phyloP scores from a whole-genome alignment of 129 eudicot species.

The Tagetes erecta region DNA sequence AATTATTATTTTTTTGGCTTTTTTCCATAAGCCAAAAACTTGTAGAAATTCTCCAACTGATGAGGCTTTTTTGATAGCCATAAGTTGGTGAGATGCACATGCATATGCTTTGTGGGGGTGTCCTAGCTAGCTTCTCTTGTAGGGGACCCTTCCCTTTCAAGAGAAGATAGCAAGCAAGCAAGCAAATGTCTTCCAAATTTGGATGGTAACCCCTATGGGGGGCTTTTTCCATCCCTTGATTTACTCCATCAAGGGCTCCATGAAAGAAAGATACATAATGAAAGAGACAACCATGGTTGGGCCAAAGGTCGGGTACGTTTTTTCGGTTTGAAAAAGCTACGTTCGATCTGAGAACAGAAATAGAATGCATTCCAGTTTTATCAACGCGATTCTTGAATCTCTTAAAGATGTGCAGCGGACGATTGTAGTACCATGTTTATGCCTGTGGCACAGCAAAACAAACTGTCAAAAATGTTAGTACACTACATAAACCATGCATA shows the following conservation, averaged over 20 bases:
- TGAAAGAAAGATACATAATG: conserved; percentile 35
- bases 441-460: conserved; percentile 99
- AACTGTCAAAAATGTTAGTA: conserved; percentile 91
- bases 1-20: neutral
- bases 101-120: conserved; percentile 60
- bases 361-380: conserved; percentile 27
- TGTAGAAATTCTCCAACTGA: conserved; percentile 19
- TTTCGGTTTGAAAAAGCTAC: conserved; percentile 30
- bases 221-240: conserved; percentile 49
- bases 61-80: conserved; percentile 28
- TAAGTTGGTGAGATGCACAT: conserved; percentile 69
- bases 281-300: conserved; percentile 81
- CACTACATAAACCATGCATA: neutral
- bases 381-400: conserved; percentile 44
- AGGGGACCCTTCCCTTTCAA: conserved; percentile 64
- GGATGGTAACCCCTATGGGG: conserved; percentile 78
- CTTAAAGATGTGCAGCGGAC: conserved; percentile 71
- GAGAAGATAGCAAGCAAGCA: conserved; percentile 32
- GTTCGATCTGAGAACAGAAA: conserved; percentile 24
- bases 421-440: conserved; percentile 74
- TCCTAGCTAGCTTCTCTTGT: conserved; percentile 43
- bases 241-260: conserved; percentile 38
- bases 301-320: conserved; percentile 53
- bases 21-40: conserved; percentile 19
- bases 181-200: conserved; percentile 39